These are phyloP conservation scores for Xylaria castorea DNA, from an alignment of 495 filamentous ascomycete genomes.

Conservation along the genomic window DNA sequence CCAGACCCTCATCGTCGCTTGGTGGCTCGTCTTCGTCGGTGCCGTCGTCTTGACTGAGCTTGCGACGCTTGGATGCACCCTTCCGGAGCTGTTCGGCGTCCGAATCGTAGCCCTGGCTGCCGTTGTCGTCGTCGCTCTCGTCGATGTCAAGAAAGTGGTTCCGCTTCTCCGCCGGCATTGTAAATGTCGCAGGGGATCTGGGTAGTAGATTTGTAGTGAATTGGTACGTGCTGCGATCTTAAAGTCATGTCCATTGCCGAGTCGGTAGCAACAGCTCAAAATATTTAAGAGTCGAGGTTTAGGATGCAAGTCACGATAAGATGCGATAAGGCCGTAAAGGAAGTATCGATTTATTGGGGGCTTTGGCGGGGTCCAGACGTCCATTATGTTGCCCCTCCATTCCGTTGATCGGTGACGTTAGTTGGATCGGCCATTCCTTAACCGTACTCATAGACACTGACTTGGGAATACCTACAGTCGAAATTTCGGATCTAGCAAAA, in stretches of 20 bases:
- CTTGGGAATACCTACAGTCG: slow-evolving; percentile 3
- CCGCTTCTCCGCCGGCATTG: slow-evolving; percentile 71
- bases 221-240: background rate
- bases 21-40: slow-evolving; percentile 44
- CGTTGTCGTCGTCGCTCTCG: slow-evolving; percentile 72
- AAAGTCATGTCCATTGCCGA: background rate
- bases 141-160: slow-evolving; percentile 79
- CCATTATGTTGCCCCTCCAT: slow-evolving; percentile 7
- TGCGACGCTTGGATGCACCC: slow-evolving; percentile 72
- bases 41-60: slow-evolving; percentile 57
- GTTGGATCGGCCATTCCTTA: background rate
- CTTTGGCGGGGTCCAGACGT: slow-evolving; percentile 31
- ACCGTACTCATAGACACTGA: background rate
- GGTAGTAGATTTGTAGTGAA: background rate
- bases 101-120: slow-evolving; percentile 69
- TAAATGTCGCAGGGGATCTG: background rate
- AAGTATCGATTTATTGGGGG: slow-evolving; percentile 10
- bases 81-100: slow-evolving; percentile 70
- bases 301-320: background rate
- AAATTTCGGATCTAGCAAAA: background rate
- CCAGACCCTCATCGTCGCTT: slow-evolving; percentile 40
- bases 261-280: background rate
- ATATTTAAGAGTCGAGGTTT: background rate
- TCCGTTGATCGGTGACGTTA: slow-evolving; percentile 8
- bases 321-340: slow-evolving; percentile 19